A percentile compares a stretch with the other conserved stretches of the same genome.
These are phyloP conservation scores for Globomyces sp. DNA, from an alignment of 371 early-diverging fungal genomes.

Conservation along the genomic window DNA sequence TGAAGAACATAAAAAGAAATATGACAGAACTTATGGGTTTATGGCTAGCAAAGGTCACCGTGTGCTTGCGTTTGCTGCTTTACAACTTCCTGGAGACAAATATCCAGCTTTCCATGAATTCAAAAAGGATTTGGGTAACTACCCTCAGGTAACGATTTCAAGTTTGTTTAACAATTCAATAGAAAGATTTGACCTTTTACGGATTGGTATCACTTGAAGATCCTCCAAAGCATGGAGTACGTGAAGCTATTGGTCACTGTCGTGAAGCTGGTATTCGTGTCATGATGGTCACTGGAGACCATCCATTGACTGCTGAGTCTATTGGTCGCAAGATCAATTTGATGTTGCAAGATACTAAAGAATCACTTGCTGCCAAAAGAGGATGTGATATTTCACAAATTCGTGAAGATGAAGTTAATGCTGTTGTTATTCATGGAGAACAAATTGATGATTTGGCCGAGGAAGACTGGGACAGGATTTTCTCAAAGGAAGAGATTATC, in stretches of 20 bases:
- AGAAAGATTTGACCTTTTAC: conserved; percentile 68
- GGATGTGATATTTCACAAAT: conserved; percentile 37
- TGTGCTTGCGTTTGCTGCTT: conserved; percentile 87
- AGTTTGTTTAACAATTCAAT: not conserved
- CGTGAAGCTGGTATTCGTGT: conserved; percentile 90
- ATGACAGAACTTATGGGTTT: conserved; percentile 68
- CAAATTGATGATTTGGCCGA: conserved; percentile 75
- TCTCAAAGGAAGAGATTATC: conserved; percentile 82
- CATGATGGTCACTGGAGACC: conserved; percentile 97
- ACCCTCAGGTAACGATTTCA: conserved; percentile 5
- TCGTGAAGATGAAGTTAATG: conserved; percentile 74
- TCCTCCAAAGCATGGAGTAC: conserved; percentile 96
- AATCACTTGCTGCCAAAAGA: conserved; percentile 56
- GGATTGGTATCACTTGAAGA: conserved; percentile 88
- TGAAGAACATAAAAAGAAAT: conserved; percentile 56
- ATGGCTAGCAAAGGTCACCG: conserved; percentile 92
- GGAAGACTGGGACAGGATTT: conserved; percentile 84
- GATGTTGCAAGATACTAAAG: conserved; percentile 82
- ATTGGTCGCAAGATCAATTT: conserved; percentile 87
- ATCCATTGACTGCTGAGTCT: conserved; percentile 74
- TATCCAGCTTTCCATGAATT: conserved; percentile 71
- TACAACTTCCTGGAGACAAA: conserved; percentile 57
- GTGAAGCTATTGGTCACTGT: conserved; percentile 92
- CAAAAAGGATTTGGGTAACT: conserved; percentile 53
- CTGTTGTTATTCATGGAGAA: conserved; percentile 93